Evolutionary conservation across 2,329 filamentous ascomycete genomes (phyloP).

Genomic region (Aspergillus floridensis): DNA sequence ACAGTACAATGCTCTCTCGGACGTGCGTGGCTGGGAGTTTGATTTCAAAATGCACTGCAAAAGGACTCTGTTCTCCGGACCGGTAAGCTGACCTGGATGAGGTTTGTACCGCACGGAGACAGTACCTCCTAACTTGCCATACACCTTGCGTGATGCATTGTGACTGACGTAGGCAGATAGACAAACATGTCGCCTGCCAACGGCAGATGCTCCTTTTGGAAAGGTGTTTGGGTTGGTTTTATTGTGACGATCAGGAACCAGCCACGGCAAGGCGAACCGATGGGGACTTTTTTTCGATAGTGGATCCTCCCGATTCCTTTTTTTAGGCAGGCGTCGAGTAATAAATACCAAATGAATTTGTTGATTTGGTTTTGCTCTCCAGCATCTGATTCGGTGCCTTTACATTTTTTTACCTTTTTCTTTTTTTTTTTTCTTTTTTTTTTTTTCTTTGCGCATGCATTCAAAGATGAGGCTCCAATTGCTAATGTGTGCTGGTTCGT

Average conservation of each 20-base stretch:
- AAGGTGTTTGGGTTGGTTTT: background rate
- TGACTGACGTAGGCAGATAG: background rate
- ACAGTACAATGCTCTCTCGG: no score
- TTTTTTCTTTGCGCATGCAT: no score
- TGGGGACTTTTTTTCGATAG: slow-evolving; percentile 5
- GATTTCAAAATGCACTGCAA: no score
- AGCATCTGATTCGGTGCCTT: no score
- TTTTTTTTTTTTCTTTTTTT: no score
- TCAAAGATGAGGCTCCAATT: no score
- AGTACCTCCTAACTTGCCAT: background rate
- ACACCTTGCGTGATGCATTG: background rate
- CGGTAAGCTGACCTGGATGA: background rate
- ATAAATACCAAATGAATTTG: background rate
- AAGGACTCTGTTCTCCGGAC: no score
- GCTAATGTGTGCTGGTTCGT: no score
- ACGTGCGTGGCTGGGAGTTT: no score
- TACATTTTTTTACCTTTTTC: no score
- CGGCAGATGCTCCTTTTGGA: background rate
- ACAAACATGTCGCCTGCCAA: background rate
- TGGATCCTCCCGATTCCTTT: slow-evolving; percentile 7
- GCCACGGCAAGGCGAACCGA: background rate
- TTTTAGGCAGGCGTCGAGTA: slow-evolving; percentile 17
- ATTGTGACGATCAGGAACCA: background rate
- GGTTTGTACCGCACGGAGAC: background rate
- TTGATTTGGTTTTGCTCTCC: background rate